Base-by-base conservation (phyloP, 1,284 basidiomycete species). In the Exsudoporus floridanus region DNA sequence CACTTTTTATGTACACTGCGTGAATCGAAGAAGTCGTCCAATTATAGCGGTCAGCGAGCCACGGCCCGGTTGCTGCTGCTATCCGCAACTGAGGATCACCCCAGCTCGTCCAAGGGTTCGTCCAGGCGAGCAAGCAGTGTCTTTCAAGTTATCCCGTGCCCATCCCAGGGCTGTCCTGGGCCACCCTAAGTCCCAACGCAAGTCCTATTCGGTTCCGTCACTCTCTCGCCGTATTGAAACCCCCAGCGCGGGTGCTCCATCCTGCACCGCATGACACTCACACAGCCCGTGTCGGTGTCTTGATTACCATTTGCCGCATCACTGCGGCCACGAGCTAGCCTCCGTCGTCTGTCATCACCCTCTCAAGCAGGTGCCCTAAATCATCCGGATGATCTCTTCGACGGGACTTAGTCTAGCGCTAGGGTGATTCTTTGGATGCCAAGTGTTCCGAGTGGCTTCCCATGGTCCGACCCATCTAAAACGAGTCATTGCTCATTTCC, bases 1-100 rank as follows among this genome's bases (percentile, higher is more conserved):
- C 7, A n/a, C 33, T 6, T 16, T 43, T 59, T 59, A 52, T 44
- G 53, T 56, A 46, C 36, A n/a, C 30, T 10, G 25, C 16, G 30
- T 30, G 5, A 30, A 10, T 28, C 4, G 28, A 30, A 5, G 28
- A 13, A 30, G 12, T 30, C 28, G 28, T 30, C 28, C 28, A 13
- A 13, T 30, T 30, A 30, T 30, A 30, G 28, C 13, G 12, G 28
- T 5, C 28, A 30, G 28, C 28, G 12, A 30, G 10, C 28, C 12
- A 30, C 28, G 28, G 28, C 10, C 28, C 28, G 28, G 28, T 28
- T 28, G 28, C 28, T 28, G 28, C 10, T 30, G 28, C 28, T 30
- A 30, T 30, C 28, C 28, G 28, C 28, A 23, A 23, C 23, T 23
- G n/a, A n/a, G n/a, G 28, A 9, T 30, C 14, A 33, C 31, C 31